Evolutionary conservation across 2,329 filamentous ascomycete genomes (phyloP).

Genomic region (Pseudocercospora macadamiae): DNA sequence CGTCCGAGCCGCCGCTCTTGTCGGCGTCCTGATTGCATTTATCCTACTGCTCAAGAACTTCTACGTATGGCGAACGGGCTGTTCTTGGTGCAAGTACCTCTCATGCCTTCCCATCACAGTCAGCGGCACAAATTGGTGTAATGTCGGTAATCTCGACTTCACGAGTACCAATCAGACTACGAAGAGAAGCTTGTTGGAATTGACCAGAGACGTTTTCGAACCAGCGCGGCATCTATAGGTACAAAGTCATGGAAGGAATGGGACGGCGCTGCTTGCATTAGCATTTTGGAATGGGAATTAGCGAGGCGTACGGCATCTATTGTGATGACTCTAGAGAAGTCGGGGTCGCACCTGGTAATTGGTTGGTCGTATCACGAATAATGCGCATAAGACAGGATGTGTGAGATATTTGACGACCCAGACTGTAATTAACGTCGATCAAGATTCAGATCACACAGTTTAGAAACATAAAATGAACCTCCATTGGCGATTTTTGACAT

Average conservation of each 20-base stretch:
- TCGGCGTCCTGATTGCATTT: slow-evolving; percentile 82
- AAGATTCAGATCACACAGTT: no score
- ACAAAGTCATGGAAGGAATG: neutral
- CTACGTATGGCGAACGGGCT: slow-evolving; percentile 75
- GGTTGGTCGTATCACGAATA: neutral
- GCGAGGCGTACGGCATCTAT: slow-evolving; percentile 13
- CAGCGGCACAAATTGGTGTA: slow-evolving; percentile 61
- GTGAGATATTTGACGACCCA: neutral
- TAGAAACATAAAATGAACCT: no score
- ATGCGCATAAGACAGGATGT: slow-evolving; percentile 1
- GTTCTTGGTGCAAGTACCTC: slow-evolving; percentile 92
- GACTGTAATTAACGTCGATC: neutral
- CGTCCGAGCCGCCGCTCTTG: slow-evolving; percentile 74
- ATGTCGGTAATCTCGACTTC: slow-evolving; percentile 49
- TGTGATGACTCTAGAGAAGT: neutral
- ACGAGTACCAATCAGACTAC: slow-evolving; percentile 26
- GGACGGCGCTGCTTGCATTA: slow-evolving; percentile 1
- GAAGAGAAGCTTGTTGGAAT: slow-evolving; percentile 21
- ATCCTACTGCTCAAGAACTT: slow-evolving; percentile 89
- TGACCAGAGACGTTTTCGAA: slow-evolving; percentile 20
- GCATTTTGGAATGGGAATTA: slow-evolving; percentile 9
- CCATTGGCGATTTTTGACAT: no score
- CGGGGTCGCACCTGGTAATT: neutral
- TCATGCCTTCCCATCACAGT: slow-evolving; percentile 76
- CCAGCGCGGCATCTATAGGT: slow-evolving; percentile 4